Evolutionary conservation across 2,329 filamentous ascomycete species (phyloP).

Genomic region (Sclerotinia spermophila): DNA sequence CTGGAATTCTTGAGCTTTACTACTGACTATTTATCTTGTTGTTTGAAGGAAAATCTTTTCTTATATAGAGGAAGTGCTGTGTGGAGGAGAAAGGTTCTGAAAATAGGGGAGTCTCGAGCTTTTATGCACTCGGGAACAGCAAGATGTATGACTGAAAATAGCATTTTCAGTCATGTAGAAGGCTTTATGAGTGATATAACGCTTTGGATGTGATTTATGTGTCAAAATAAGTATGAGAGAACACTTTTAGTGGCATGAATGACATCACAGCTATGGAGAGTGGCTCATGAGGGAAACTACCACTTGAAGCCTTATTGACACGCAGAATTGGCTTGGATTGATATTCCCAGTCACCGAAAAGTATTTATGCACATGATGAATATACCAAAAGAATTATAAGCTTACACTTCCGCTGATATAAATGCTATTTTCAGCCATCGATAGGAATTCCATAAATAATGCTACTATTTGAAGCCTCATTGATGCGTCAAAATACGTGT

Average conservation of each 20-base stretch:
- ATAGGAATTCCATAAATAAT: too few species aligned
- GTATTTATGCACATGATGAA: neutral
- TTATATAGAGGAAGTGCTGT: neutral
- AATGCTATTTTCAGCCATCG: neutral
- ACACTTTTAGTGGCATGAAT: neutral
- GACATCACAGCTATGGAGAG: neutral
- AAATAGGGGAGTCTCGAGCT: neutral
- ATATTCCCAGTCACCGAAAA: neutral
- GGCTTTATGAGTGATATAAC: neutral
- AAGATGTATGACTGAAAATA: neutral
- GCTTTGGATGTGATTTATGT: neutral
- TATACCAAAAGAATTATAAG: neutral
- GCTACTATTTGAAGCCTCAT: neutral
- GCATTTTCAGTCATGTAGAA: neutral
- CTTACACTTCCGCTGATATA: neutral
- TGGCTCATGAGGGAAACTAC: neutral
- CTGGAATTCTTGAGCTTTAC: neutral
- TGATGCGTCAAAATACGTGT: neutral
- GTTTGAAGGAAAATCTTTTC: neutral
- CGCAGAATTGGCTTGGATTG: neutral
- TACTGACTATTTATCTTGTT: neutral
- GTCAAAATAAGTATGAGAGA: too few species aligned
- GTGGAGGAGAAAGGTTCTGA: neutral
- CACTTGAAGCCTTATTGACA: neutral
- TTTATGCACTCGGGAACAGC: neutral